These are phyloP conservation scores for Areca catechu DNA, from an alignment of 176 grass and related monocot species.

Conservation along the genomic window DNA sequence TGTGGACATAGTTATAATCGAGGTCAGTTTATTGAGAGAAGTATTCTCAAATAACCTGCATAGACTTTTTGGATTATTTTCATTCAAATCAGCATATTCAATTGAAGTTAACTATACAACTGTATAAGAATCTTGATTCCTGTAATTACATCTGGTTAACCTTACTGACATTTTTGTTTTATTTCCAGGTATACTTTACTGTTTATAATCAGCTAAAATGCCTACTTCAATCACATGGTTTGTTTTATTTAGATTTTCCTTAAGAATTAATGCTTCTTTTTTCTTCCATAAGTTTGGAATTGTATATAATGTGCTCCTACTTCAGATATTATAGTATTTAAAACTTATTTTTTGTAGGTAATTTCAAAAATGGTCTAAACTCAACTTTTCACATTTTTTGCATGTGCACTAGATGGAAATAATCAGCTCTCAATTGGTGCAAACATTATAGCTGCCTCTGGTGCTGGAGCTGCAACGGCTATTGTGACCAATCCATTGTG, in stretches of 20 bases:
- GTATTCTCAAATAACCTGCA: no score
- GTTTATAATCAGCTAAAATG: slow-evolving; percentile 69
- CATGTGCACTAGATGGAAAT: slow-evolving; percentile 16
- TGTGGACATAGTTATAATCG: no score
- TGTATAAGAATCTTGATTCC: not conserved
- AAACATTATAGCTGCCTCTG: slow-evolving; percentile 69
- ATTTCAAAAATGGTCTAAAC: no score
- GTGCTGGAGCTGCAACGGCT: slow-evolving; percentile 74
- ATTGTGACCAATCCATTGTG: slow-evolving; percentile 73
- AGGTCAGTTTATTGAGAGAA: no score
- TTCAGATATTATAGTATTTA: no score
- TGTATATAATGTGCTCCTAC: no score
- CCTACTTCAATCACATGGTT: slow-evolving; percentile 50
- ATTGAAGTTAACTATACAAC: not conserved
- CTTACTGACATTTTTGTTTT: not conserved
- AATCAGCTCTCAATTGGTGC: slow-evolving; percentile 42
- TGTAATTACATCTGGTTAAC: not conserved
- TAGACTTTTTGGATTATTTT: no score
- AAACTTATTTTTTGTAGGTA: no score
- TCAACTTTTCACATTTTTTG: slow-evolving; percentile 1
- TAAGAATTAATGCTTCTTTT: not conserved
- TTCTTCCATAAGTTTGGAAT: slow-evolving; percentile 11
- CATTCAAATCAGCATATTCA: no score
- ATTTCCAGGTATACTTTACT: slow-evolving; percentile 74
- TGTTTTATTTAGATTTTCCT: not conserved